phyloP scores from a whole-genome alignment of 2,329 filamentous ascomycete species.

The Ophioceras dolichostomum region DNA sequence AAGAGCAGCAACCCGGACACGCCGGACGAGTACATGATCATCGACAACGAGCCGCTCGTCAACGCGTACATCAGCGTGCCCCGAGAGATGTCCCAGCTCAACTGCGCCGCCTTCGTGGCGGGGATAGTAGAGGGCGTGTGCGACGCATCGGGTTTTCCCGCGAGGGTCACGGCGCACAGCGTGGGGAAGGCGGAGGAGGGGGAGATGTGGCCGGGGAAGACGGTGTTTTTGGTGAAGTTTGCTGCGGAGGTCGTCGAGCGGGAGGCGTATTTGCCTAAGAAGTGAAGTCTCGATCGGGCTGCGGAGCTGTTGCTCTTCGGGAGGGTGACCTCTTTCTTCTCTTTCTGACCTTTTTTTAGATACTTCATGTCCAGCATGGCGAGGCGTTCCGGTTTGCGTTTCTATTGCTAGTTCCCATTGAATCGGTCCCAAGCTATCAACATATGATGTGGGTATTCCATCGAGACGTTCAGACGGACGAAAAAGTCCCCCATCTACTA shows the following conservation, averaged over 20 bases:
- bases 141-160: constrained; percentile 82
- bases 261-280: constrained; percentile 67
- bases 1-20: constrained; percentile 72
- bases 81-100: constrained; percentile 90
- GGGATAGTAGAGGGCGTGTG: constrained; percentile 93
- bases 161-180: constrained; percentile 80
- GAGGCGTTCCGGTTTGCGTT: constrained; percentile 2
- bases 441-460: no score
- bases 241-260: constrained; percentile 82
- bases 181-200: constrained; percentile 47
- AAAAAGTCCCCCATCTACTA: no score
- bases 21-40: constrained; percentile 96
- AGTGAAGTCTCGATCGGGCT: constrained; percentile 5
- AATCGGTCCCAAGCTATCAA: no score
- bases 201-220: constrained; percentile 93
- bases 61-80: constrained; percentile 91
- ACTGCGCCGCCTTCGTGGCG: constrained; percentile 90
- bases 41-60: constrained; percentile 93
- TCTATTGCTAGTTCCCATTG: no score
- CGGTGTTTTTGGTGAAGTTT: constrained; percentile 92
- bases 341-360: neutral
- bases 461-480: no score
- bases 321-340: neutral
- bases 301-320: no score
- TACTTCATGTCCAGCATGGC: neutral